phyloP scores from a whole-genome alignment of 352 stramenopile species.

The Phytophthora pseudosyringae region DNA sequence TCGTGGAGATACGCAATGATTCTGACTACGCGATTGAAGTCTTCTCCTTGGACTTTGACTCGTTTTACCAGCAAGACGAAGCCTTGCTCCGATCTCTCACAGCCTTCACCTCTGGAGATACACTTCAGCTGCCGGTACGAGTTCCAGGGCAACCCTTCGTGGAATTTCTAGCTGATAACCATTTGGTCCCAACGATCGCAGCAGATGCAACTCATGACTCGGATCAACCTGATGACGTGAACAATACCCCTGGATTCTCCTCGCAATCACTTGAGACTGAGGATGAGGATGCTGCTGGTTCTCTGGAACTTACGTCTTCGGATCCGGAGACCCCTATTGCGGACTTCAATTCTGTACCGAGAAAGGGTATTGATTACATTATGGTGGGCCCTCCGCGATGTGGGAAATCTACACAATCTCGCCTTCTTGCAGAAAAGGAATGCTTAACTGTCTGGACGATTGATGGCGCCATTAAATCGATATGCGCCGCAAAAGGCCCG shows the following conservation, averaged over 20 bases:
- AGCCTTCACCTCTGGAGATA: constrained; percentile 68
- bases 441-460: constrained; percentile 72
- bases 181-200: constrained; percentile 33
- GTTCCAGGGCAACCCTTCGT: constrained; percentile 63
- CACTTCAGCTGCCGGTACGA: constrained; percentile 78
- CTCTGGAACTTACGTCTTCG: neutral
- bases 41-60: constrained; percentile 92
- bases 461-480: constrained; percentile 66
- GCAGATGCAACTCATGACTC: constrained; percentile 14
- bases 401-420: constrained; percentile 83
- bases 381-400: constrained; percentile 78
- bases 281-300: neutral
- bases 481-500: constrained; percentile 38
- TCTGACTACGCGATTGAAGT: constrained; percentile 92
- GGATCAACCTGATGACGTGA: constrained; percentile 1
- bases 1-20: constrained; percentile 89
- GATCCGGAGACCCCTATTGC: neutral
- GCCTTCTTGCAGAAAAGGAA: constrained; percentile 79
- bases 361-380: constrained; percentile 78
- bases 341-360: constrained; percentile 16
- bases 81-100: constrained; percentile 64
- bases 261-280: constrained; percentile 11
- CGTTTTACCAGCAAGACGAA: constrained; percentile 87
- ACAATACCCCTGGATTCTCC: neutral
- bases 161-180: constrained; percentile 62